Evolutionary conservation across 2,329 filamentous ascomycete species (phyloP).

Genomic region (Fusarium sp.): DNA sequence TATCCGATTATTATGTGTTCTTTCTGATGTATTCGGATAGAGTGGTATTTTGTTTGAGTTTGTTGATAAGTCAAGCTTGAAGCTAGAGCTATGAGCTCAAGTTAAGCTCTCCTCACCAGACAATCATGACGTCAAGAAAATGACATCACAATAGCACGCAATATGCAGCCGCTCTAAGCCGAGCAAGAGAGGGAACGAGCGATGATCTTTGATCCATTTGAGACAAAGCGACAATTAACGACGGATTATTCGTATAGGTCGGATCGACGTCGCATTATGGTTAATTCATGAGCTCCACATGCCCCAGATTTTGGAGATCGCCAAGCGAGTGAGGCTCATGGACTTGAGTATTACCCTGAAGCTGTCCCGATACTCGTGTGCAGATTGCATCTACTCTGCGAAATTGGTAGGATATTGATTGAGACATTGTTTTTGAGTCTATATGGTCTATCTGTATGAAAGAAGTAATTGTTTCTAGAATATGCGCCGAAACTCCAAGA

Average conservation of each 20-base stretch:
- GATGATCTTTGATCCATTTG: background rate
- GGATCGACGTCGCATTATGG: background rate
- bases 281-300: constrained; percentile 6
- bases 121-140: constrained; percentile 39
- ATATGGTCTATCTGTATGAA: background rate
- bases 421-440: background rate
- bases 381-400: background rate
- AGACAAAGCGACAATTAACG: background rate
- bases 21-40: rapidly evolving
- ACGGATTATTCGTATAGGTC: background rate
- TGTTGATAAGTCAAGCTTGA: background rate
- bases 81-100: background rate
- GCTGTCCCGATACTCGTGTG: constrained; percentile 8
- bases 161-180: constrained; percentile 11
- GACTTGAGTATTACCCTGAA: constrained; percentile 16
- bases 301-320: background rate
- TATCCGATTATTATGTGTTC: rapidly evolving
- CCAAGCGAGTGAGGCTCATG: background rate
- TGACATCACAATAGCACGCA: constrained; percentile 34
- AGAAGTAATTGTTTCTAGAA: background rate
- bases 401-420: no score
- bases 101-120: constrained; percentile 11
- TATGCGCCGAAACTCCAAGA: background rate
- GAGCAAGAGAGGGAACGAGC: background rate
- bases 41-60: background rate